Evolutionary conservation across 2,329 filamentous ascomycete genomes (phyloP), one percentile per base, ranked within the genome.

Genomic region (Exophiala sp.): DNA sequence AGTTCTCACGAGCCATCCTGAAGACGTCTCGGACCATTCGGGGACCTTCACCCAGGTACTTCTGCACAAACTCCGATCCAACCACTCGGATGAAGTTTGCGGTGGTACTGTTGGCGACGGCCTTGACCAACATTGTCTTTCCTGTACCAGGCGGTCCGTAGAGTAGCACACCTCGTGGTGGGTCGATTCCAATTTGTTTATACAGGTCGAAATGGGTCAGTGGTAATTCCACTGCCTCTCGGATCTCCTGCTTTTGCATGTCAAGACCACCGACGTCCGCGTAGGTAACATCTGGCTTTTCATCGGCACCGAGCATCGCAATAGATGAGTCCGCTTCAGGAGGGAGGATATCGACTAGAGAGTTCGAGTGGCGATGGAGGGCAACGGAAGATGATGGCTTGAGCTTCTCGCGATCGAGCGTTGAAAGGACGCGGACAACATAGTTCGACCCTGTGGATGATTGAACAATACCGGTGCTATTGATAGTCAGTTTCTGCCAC

Each of bases 231-330:
- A 98, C 93, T 9, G 93, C 93, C 73, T 98, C 93, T 59, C 93
- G 81, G 59, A 98, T 98, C 72, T 98, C 93, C 73, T 98, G 93
- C 77, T 98, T 98, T 74, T 98, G 93, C 93, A 98, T 98, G 65
- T 98, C 93, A 59, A 97, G 73, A 42, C 93, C 93, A 75, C 93
- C 93, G 55, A 98, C 93, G 69, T 98, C 93, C 56, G 90, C 91
- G 64, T 98, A 98, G 37, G 90, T 95, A 53, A 98, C 88, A 69
- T 98, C 93, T 27, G 93, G 93, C 78, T 97, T 98, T 79, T 98
- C 93, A 65, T 95, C 87, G 50, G 85, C 80, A 54, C 91, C 91
- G 46, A 98, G 80, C 93, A 98, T 98, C 59, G 93, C 93, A 68
- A 98, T 98, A 32, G 90, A 96, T 30, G 90, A 96, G 73, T 98